These are phyloP conservation scores for Vaccinium macrocarpon DNA, from an alignment of 148 eudicot genomes.

Conservation along the genomic window DNA sequence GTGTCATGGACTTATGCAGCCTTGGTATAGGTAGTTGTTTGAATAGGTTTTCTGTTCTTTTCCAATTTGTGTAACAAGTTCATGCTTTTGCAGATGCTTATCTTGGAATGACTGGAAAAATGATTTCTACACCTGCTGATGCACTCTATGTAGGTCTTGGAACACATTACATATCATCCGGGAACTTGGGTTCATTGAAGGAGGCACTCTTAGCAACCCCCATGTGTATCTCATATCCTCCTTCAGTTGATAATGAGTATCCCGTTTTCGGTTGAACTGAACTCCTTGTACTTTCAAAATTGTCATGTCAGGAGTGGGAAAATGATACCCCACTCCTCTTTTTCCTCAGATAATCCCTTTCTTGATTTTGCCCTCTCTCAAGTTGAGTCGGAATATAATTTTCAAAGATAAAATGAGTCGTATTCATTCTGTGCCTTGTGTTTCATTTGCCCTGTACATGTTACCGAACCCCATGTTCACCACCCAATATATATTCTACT, in stretches of 20 bases:
- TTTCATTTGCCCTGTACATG: not conserved
- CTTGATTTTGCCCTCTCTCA: not conserved
- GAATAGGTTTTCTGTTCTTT: not conserved
- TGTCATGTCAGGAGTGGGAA: not conserved
- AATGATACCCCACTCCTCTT: not conserved
- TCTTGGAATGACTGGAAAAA: conserved; percentile 93
- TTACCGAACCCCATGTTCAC: not conserved
- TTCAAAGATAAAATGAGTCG: not conserved
- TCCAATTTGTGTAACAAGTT: conserved; percentile 1
- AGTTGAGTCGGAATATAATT: not conserved
- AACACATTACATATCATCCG: conserved; percentile 84
- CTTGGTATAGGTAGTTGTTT: not conserved
- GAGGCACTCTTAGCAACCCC: conserved; percentile 56
- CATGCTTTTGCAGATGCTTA: conserved; percentile 68
- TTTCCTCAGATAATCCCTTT: not conserved
- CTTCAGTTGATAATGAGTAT: not conserved
- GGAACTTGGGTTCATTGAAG: conserved; percentile 61
- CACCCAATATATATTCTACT: not conserved
- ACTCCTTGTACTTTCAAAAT: not conserved
- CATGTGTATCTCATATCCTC: conserved; percentile 58
- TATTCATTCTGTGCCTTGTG: not conserved
- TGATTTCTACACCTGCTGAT: conserved; percentile 85
- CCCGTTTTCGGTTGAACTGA: not conserved
- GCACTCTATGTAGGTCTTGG: conserved; percentile 89
- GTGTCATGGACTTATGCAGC: not conserved